A percentile compares a stretch with the other conserved stretches of the same genome.
phyloP scores from a whole-genome alignment of 1,284 basidiomycete genomes.

The Cryptococcus wingfieldii region DNA sequence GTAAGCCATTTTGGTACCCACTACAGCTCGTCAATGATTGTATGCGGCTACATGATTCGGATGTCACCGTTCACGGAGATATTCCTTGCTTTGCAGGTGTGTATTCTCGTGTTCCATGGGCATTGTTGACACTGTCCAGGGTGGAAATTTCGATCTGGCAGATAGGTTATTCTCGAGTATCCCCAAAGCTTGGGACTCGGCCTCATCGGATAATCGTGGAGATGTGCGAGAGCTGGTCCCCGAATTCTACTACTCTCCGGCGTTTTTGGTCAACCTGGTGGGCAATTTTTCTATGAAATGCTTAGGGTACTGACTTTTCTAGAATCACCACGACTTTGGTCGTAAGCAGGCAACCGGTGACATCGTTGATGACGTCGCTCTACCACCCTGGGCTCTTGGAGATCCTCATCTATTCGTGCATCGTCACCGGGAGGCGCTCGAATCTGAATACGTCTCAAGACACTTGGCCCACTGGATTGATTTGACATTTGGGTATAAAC shows the following conservation, averaged over 20 bases:
- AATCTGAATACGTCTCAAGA: conserved; percentile 83
- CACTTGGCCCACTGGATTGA: conserved; percentile 89
- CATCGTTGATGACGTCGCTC: conserved; percentile 76
- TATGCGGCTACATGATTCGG: conserved; percentile 90
- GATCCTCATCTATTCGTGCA: conserved; percentile 81
- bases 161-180: conserved; percentile 86
- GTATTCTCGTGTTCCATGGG: conserved; percentile 15
- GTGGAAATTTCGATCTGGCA: conserved; percentile 94
- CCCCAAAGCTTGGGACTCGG: conserved; percentile 74
- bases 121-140: conserved; percentile 47
- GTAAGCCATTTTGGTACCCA: conserved; percentile 77
- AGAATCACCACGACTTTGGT: conserved; percentile 74
- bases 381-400: conserved; percentile 85
- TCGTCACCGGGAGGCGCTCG: conserved; percentile 78
- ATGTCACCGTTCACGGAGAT: conserved; percentile 85
- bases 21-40: conserved; percentile 94
- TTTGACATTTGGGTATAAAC: conserved; percentile 73
- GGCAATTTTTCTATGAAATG: conserved; percentile 54
- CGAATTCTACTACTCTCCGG: conserved; percentile 68
- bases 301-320: conserved; percentile 55
- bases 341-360: conserved; percentile 75
- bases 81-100: conserved; percentile 68
- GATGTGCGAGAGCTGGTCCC: conserved; percentile 94
- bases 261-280: conserved; percentile 52
- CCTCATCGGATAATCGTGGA: conserved; percentile 78